Base-by-base conservation (phyloP, 2,329 filamentous ascomycete genomes). In the Fusarium musae region DNA sequence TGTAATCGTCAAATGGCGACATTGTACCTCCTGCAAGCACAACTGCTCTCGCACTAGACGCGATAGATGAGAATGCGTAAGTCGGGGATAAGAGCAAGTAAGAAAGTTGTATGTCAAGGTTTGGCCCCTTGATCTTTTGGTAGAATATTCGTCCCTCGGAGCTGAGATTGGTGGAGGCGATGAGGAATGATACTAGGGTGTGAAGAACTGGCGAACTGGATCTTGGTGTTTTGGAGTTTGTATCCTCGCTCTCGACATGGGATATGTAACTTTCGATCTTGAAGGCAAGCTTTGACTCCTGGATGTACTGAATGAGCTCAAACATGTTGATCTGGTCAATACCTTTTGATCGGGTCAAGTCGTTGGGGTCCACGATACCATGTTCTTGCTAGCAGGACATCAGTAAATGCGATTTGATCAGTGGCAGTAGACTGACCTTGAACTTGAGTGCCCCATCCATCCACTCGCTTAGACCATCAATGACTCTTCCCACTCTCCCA, bases 321-420 rank as follows among this genome's bases (percentile, higher is more conserved):
- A 93, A 96, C 36, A 98, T 88, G 77, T 98, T 97, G 83, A 99
- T 95, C 78, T 98, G 96, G 78, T 99, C 96, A 30, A 96, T 93
- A 0, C 94, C 94, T 79, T 97, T 97, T 42, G 91, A 91, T 30
- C 91, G 88, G 73, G 98, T 91, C 2, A 99, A 85, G 10, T 91
- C 88, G 26, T 91, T 92, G 21, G 93, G 83, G 47, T 93, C 88
- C 2, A 96, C 90, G 34, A 92, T 88, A 2, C 92, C 93, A 71
- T 95, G 92, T 1, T 85, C 80, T 60, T 79, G 71, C 37, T 39
- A 13, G 6, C 19, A 39, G 19, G 37, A 39, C 11, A 39, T 39
- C 37, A 39, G 37, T 39, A 39, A 21, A 7, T 39, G 37, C 19
- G 2, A 39, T 39, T 21, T 11, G 10, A 39, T 39, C 37, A 39